phyloP scores from a whole-genome alignment of 306 rosid genomes.

The Vigna hirtella region DNA sequence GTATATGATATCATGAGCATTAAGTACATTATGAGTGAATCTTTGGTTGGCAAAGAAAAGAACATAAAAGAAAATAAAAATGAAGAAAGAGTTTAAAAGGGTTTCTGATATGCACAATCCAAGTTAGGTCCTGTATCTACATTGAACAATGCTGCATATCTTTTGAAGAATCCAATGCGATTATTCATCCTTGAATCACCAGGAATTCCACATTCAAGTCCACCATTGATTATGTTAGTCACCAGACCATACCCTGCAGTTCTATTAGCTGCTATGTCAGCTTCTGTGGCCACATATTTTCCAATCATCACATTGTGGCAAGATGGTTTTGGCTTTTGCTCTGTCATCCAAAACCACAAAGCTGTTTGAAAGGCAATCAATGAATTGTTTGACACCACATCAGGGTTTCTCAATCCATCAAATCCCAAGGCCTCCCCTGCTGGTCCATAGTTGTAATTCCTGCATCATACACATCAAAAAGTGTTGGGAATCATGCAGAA shows the following conservation, averaged over 20 bases:
- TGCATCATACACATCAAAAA: constrained; percentile 1
- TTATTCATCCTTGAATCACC: constrained; percentile 62
- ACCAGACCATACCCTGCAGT: constrained; percentile 69
- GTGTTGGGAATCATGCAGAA: too few relatives aligned
- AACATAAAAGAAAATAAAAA: background rate
- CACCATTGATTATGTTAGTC: constrained; percentile 78
- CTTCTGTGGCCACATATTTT: constrained; percentile 52
- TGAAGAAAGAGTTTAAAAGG: constrained; percentile 38
- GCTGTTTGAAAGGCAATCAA: constrained; percentile 66
- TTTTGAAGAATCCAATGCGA: constrained; percentile 67
- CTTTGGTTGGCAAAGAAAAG: background rate
- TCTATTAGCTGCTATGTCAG: constrained; percentile 68
- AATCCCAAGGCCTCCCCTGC: constrained; percentile 78
- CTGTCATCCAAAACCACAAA: constrained; percentile 84
- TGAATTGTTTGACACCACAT: constrained; percentile 65
- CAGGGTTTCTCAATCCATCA: constrained; percentile 72
- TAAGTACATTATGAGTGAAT: constrained; percentile 1
- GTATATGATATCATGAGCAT: background rate
- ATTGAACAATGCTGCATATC: constrained; percentile 57
- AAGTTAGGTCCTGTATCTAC: constrained; percentile 65
- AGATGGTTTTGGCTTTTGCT: constrained; percentile 68
- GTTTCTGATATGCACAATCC: constrained; percentile 67
- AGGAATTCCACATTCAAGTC: constrained; percentile 73
- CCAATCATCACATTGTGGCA: constrained; percentile 86
- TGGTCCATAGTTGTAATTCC: constrained; percentile 82